Conservation (phyloP, 176 grass and related monocot genomes). For the Saccharum spontaneum region DNA sequence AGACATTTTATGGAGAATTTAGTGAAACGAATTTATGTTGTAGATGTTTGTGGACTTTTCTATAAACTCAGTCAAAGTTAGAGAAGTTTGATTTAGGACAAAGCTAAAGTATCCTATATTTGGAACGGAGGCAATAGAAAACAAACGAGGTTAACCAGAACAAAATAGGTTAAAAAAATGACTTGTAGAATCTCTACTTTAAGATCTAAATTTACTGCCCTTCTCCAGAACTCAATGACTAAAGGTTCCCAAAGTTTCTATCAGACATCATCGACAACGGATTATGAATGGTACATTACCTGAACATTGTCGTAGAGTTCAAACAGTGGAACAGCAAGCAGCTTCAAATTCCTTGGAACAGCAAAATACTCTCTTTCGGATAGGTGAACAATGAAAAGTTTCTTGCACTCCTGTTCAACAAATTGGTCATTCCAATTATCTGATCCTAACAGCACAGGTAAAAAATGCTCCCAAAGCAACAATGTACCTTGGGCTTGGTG, state of each 20-base stretch:
- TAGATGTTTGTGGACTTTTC: background rate
- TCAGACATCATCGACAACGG: background rate
- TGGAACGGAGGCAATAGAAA: background rate
- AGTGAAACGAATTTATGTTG: background rate
- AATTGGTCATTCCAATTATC: background rate
- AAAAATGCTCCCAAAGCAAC: constrained; percentile 5
- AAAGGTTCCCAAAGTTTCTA: background rate
- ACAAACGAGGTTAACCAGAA: background rate
- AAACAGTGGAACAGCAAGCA: constrained; percentile 99
- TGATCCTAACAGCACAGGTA: background rate
- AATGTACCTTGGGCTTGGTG: constrained; percentile 92
- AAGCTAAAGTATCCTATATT: background rate
- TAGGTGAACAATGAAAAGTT: constrained; percentile 96
- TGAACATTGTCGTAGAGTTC: constrained; percentile 98
- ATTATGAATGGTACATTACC: constrained; percentile 37
- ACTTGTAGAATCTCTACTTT: background rate
- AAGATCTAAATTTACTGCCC: background rate
- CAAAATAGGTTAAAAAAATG: background rate
- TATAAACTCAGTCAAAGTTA: background rate
- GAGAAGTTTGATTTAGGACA: background rate
- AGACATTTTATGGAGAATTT: background rate
- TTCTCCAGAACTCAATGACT: background rate
- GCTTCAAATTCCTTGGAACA: constrained; percentile 97
- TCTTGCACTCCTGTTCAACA: constrained; percentile 88
- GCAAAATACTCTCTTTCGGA: constrained; percentile 98